Base-by-base conservation (phyloP, 352 stramenopile species). In the Globisporangium canariense region DNA sequence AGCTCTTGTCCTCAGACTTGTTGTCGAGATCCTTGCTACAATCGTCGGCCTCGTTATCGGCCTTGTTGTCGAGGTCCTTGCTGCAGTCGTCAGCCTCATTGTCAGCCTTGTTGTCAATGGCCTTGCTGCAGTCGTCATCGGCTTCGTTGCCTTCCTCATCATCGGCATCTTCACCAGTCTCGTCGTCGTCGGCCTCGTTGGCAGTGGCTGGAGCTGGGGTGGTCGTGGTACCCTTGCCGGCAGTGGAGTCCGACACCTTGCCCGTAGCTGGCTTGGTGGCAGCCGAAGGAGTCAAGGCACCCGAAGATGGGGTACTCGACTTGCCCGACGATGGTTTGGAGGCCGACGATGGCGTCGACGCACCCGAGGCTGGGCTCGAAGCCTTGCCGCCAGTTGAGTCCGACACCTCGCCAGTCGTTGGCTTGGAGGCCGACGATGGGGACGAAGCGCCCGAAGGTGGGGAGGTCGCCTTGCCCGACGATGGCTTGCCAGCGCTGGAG, bases 51-150 rank as follows among this genome's bases (percentile, higher is more conserved):
- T 64, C 66, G 28, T 56, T 56, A 5, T 71, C 65, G 40, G 76
- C 67, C 51, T 79, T 53, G 14, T 63, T 74, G 60, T 71, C 76
- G 1, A 69, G 38, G 3, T 52, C 56, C 30, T 62, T 62, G 56
- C 25, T 41, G 41, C 56, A 62, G 56, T 65, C 59, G 5, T 65
- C 64, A 4, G 66, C 32, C 2, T 67, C 65, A 16, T 47, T 51
- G 14, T 55, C 53, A 8, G 18, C 52, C 30, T 60, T 61, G 50
- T 62, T 67, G 56, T 68, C 63, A 0, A 62, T 30, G 7, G 60
- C 64, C 49, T 69, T 59, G 47, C 36, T 62, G 60, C 63, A 67
- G 57, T 69, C 63, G 57, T 69, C 63, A n/a, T 65, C 64, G 4
- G 64, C 65, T 22, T 67, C 64, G 6, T 62, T 28, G 25, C n/a